Base-by-base conservation (phyloP, 106 monocot species). In the Platanthera guangdongensis region DNA sequence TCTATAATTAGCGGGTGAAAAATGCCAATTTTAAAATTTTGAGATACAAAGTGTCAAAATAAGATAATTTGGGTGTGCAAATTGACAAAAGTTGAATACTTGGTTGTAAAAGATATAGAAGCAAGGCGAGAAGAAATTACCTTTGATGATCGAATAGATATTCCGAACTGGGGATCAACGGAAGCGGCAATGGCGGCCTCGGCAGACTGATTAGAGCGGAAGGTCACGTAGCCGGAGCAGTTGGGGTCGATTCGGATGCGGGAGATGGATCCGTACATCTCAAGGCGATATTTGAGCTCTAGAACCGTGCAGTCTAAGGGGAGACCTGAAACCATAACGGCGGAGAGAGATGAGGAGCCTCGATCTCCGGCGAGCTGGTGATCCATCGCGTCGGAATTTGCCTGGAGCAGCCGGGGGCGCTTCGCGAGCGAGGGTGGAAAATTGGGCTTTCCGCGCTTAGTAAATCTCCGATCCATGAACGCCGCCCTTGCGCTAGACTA, bases 221-320 rank as follows among this genome's bases (percentile, higher is more conserved):
- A 95, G 22, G 90, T 87, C 75, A 95, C 90, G 72, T 86, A 81
- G 0, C 83, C 90, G 16, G 77, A 52, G 76, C 86, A 83, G 52
- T 80, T 78, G 68, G 18, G 73, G 50, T 92, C 88, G 59, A 95
- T 73, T 39, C 88, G 88, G 71, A 76, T 90, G 75, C 95, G 84
- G 14, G 95, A 83, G 74, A 95, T 77, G 74, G 90, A 65, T 9
- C 95, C 95, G 79, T 86, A 95, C 75, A 87, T 81, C 86, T 92
- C 86, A 68, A 92, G 80, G 51, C 90, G 86, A 7, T 85, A 92
- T 74, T 95, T 95, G 67, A 95, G 88, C 83, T 88, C 92, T 12
- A 95, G 82, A 19, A 95, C 95, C 1, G 85, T 88, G 79, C 92
- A 95, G 28, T 80, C 92, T 2, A 54, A 49, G 4, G 90, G 88